Evolutionary conservation across 2,329 filamentous ascomycete genomes (phyloP).

Genomic region (Graphiopsis chlorocephala): DNA sequence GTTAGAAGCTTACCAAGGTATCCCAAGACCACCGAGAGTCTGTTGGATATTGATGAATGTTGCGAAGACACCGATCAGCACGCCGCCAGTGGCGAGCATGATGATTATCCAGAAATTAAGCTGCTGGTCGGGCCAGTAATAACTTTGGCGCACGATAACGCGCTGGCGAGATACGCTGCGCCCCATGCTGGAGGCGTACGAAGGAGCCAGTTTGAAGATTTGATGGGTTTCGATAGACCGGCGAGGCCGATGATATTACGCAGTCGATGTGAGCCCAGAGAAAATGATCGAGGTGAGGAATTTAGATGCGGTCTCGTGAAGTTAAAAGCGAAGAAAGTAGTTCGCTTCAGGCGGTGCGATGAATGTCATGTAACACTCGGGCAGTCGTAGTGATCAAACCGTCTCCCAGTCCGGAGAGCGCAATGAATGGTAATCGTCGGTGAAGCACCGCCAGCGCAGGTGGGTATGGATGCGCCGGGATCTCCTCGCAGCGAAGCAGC

Average conservation of each 20-base stretch:
- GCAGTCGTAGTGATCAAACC: background rate
- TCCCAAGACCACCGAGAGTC: slow-evolving; percentile 51
- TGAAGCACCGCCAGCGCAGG: slow-evolving; percentile 11
- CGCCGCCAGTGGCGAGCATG: slow-evolving; percentile 57
- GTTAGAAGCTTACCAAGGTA: slow-evolving; percentile 56
- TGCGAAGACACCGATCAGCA: slow-evolving; percentile 59
- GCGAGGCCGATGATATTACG: background rate
- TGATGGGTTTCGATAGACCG: background rate
- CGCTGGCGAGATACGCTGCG: slow-evolving; percentile 28
- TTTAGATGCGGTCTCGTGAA: background rate
- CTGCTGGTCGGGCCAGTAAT: slow-evolving; percentile 64
- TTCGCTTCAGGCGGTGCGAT: background rate
- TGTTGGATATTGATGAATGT: slow-evolving; percentile 60
- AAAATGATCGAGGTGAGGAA: background rate
- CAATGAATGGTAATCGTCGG: slow-evolving; percentile 7
- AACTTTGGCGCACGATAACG: slow-evolving; percentile 50
- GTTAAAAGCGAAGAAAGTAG: background rate
- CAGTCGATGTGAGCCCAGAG: background rate
- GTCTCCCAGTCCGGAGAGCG: background rate
- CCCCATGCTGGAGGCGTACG: slow-evolving; percentile 28
- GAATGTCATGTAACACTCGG: background rate
- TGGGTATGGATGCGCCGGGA: slow-evolving; percentile 10
- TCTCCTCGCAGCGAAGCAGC: background rate
- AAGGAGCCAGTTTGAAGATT: slow-evolving; percentile 9
- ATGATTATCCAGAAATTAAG: slow-evolving; percentile 64